These are phyloP conservation scores for Pelargonium fulgidum DNA, from an alignment of 441 rosid genomes.

Conservation along the genomic window DNA sequence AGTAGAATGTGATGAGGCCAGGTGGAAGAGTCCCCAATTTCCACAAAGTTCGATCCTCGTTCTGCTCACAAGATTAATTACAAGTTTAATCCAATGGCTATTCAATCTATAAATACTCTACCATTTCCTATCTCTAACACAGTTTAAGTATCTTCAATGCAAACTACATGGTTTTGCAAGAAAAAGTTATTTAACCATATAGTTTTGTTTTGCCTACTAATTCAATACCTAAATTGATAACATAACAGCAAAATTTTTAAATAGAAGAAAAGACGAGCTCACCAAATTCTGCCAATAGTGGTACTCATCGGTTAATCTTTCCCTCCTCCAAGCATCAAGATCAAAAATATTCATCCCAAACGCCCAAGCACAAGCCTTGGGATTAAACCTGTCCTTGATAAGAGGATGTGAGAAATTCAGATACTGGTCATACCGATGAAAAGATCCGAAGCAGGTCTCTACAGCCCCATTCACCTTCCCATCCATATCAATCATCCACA, in stretches of 20 bases:
- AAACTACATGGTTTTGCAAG: too few species aligned
- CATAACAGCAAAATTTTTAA: too few species aligned
- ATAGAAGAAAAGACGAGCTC: neutral
- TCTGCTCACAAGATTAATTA: slow-evolving; percentile 23
- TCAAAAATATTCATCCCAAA: slow-evolving; percentile 94
- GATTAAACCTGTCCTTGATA: slow-evolving; percentile 74
- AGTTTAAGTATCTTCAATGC: too few species aligned
- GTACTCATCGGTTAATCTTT: slow-evolving; percentile 49
- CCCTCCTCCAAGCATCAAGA: slow-evolving; percentile 81
- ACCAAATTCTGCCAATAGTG: slow-evolving; percentile 67
- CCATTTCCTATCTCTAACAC: too few species aligned
- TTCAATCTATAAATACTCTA: too few species aligned
- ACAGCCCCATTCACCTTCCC: slow-evolving; percentile 92
- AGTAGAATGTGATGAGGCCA: slow-evolving; percentile 75
- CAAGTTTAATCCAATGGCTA: neutral
- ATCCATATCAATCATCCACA: slow-evolving; percentile 51
- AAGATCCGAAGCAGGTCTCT: slow-evolving; percentile 94
- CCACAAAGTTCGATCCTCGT: slow-evolving; percentile 69
- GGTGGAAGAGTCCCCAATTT: slow-evolving; percentile 67
- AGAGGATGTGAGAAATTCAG: slow-evolving; percentile 75
- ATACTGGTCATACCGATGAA: slow-evolving; percentile 74
- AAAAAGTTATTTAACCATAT: too few species aligned
- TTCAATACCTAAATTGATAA: too few species aligned
- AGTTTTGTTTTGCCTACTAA: neutral
- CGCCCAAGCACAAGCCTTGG: slow-evolving; percentile 98